Evolutionary conservation across 2,329 filamentous ascomycete species (phyloP).

Genomic region (Teratosphaeria destructans): DNA sequence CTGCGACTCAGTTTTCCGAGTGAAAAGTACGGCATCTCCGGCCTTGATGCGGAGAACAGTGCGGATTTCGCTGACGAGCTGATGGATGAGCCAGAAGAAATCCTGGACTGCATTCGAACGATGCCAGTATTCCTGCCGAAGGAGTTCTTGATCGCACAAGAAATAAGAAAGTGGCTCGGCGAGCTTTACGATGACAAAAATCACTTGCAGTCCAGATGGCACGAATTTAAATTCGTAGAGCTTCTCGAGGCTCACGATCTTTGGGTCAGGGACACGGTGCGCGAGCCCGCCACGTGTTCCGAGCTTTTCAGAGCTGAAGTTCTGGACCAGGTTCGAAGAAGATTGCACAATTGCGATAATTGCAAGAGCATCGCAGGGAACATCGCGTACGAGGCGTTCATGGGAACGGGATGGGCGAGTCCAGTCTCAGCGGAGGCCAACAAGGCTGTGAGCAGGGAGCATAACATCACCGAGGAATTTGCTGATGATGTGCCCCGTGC

Average conservation of each 20-base stretch:
- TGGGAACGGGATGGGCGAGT: neutral
- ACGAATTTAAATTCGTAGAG: neutral
- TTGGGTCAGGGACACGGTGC: neutral
- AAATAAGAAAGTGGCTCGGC: neutral
- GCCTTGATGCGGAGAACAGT: neutral
- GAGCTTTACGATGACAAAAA: neutral
- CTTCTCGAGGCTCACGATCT: neutral
- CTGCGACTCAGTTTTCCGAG: neutral
- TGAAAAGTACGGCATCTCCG: neutral
- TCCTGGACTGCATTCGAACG: neutral
- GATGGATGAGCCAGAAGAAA: neutral
- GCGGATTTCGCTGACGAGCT: neutral
- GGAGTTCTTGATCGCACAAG: neutral
- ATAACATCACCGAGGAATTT: no score
- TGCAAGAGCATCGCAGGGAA: neutral
- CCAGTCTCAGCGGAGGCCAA: neutral
- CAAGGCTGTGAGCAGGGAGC: no score
- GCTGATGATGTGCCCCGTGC: no score
- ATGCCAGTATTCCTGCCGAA: neutral
- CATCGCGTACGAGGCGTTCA: neutral
- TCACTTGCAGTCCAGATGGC: no score
- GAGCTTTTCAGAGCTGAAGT: neutral
- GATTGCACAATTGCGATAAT: neutral
- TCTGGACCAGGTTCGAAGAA: neutral
- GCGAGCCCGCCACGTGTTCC: no score